Evolutionary conservation across 305 asterid genomes (phyloP).

Genomic region (Rubia peregrina): DNA sequence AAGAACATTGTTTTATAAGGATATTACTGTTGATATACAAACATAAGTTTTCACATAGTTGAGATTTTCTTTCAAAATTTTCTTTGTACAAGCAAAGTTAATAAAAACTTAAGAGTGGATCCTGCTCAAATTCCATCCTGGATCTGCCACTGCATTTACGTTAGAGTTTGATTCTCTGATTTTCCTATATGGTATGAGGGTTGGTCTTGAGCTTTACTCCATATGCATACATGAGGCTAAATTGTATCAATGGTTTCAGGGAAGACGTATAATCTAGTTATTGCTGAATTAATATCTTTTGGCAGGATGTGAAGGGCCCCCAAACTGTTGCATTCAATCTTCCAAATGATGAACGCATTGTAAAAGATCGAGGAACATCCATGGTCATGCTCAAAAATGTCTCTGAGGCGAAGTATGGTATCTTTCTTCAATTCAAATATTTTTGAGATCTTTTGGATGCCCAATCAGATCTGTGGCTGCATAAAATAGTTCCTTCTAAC

Average conservation of each 20-base stretch:
- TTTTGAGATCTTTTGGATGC: not conserved
- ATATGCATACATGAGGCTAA: not conserved
- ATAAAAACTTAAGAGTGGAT: not conserved
- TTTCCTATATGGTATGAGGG: not conserved
- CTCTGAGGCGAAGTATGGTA: conserved; percentile 79
- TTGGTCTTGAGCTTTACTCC: not conserved
- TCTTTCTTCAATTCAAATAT: not conserved
- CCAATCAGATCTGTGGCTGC: not conserved
- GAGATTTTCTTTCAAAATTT: not conserved
- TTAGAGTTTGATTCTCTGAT: not conserved
- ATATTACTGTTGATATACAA: not conserved
- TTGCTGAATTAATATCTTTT: conserved; percentile 10
- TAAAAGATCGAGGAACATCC: conserved; percentile 84
- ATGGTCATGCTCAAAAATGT: conserved; percentile 99
- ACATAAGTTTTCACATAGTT: not conserved
- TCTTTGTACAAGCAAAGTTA: not conserved
- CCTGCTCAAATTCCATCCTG: not conserved
- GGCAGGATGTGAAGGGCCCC: conserved; percentile 95
- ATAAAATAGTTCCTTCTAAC: not conserved
- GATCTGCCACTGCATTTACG: not conserved
- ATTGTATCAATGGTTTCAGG: not conserved
- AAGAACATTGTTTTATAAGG: not conserved
- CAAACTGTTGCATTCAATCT: conserved; percentile 98
- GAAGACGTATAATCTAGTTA: not conserved
- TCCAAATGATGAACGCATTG: conserved; percentile 93